Evolutionary conservation across 306 rosid species (phyloP).

Genomic region (Carpinus fangiana): DNA sequence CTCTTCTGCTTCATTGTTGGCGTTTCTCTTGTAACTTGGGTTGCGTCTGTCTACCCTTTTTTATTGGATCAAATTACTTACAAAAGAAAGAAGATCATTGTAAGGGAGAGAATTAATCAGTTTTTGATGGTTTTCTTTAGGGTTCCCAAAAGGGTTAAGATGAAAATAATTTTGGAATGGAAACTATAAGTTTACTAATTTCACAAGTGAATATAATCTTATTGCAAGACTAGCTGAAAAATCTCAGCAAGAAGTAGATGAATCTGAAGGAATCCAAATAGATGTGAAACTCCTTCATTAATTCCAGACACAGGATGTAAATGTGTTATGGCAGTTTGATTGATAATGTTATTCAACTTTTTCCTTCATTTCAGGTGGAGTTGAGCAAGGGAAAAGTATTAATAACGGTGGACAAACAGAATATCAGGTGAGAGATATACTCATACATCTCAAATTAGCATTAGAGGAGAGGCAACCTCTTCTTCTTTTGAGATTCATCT

Average conservation of each 20-base stretch:
- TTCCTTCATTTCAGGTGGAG: conserved; percentile 26
- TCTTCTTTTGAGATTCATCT: not conserved
- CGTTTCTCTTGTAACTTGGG: too few species aligned
- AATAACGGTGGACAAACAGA: conserved; percentile 37
- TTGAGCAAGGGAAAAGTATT: conserved; percentile 21
- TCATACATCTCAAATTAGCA: conserved; percentile 1
- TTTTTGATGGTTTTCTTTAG: not conserved
- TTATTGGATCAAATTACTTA: too few species aligned
- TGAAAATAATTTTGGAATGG: not conserved
- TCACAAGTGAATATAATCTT: not conserved
- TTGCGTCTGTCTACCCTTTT: too few species aligned
- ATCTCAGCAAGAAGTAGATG: not conserved
- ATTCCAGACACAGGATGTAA: not conserved
- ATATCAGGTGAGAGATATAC: conserved; percentile 36
- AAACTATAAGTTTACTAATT: too few species aligned
- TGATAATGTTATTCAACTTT: not conserved
- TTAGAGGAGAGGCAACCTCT: not conserved
- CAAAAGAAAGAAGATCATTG: not conserved
- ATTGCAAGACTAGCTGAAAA: not conserved
- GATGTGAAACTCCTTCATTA: not conserved
- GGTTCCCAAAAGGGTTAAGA: not conserved
- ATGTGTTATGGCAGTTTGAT: not conserved
- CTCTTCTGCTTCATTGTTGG: too few species aligned
- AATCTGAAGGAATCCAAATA: not conserved
- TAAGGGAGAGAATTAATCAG: not conserved